Base-by-base conservation (phyloP, 176 grass and related monocot species). In the Oryza australiensis region DNA sequence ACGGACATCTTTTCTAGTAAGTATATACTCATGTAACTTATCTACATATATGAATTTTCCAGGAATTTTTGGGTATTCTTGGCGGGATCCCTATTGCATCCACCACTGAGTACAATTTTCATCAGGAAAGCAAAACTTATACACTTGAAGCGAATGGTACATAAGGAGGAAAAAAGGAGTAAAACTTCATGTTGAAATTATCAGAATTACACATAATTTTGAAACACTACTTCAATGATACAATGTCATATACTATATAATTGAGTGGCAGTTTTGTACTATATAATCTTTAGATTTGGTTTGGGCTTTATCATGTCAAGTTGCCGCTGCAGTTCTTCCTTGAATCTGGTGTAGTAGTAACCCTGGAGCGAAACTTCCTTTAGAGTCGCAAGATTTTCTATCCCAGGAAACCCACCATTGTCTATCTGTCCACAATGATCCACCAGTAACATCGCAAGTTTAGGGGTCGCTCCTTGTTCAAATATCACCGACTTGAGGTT, bases 341-440 rank as follows among this genome's bases (percentile, higher is more conserved):
- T 5, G n/a, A 76, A 76, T 0, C 11, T 1, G 0, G 24, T 0
- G 1, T 41, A 0, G 55, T 76, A 27, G 13, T 40, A 3, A 37
- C 48, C 30, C 3, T 23, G 0, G 5, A 75, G 73, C 5, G 30
- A 15, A 15, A 75, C 53, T 23, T 75, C 15, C 51, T 60, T 75
- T 0, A 75, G 11, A 0, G 5, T 26, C 16, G 49, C 0, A 5
- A 75, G 51, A 24, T 0, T 24, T 9, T 12, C 0, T 5, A 75
- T 5, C 20, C 73, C 73, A 14, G 22, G 2, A n/a, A 75, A 35
- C 72, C 72, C 28, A 32, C 0, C 7, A 4, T 18, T 0, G 18
- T 12, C 2, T 34, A 23, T 11, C 0, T 1, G 0, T 0, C 0
- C 0, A 13, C 51, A 37, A 4, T 3, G 1, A 0, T 15, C 3